Percentiles rank a stretch among this genome's conserved stretches.
Evolutionary conservation across 1,139 yeast species (phyloP).

Genomic region (Spathaspora sp.): DNA sequence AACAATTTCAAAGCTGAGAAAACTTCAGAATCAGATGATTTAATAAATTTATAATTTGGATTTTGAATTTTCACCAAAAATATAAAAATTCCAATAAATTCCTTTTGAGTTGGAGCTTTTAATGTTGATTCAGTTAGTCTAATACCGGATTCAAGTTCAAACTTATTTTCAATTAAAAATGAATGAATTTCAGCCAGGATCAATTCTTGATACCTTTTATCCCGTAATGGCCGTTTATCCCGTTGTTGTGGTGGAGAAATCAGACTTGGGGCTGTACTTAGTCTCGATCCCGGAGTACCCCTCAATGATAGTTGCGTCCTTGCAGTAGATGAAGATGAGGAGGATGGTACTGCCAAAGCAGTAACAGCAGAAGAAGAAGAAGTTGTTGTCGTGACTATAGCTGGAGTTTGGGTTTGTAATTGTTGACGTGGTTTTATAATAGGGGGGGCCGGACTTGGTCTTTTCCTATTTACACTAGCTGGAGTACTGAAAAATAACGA

Average conservation of each 20-base stretch:
- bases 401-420: constrained; percentile 1
- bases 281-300: not conserved
- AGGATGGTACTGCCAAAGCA: constrained; percentile 8
- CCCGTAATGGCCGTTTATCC: constrained; percentile 81
- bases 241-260: constrained; percentile 3
- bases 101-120: constrained; percentile 83
- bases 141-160: constrained; percentile 73
- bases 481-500: constrained; percentile 34
- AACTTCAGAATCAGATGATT: constrained; percentile 74
- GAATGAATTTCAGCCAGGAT: constrained; percentile 69
- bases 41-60: constrained; percentile 72
- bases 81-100: constrained; percentile 74
- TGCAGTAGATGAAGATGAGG: constrained; percentile 2
- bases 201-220: constrained; percentile 61
- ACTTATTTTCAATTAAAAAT: constrained; percentile 60
- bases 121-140: constrained; percentile 66
- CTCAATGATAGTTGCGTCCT: constrained; percentile 9
- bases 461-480: constrained; percentile 33
- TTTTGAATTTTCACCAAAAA: constrained; percentile 77
- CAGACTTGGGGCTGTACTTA: constrained; percentile 11
- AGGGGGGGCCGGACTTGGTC: constrained; percentile 24
- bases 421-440: not conserved
- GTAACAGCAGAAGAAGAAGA: not conserved
- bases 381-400: constrained; percentile 3
- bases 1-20: constrained; percentile 62